These are phyloP conservation scores for Penicillium soppii DNA, from an alignment of 495 filamentous ascomycete species.

Conservation along the genomic window DNA sequence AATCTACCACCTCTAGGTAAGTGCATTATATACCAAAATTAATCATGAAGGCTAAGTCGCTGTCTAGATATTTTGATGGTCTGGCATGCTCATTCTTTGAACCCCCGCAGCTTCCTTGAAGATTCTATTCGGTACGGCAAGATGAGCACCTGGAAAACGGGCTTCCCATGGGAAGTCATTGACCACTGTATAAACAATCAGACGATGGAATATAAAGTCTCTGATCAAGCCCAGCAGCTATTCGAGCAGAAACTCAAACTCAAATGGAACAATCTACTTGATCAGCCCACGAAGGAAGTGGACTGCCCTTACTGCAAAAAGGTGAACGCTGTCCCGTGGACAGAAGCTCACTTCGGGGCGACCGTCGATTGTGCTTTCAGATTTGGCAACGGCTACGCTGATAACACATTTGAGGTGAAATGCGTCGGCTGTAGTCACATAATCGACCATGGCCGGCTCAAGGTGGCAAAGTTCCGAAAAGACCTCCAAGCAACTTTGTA, in stretches of 20 bases:
- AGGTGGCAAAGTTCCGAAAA: constrained; percentile 55
- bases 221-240: constrained; percentile 34
- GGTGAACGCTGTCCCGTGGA: constrained; percentile 21
- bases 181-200: constrained; percentile 60
- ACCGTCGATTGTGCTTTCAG: constrained; percentile 15
- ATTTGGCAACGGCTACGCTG: constrained; percentile 56
- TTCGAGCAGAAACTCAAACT: constrained; percentile 55
- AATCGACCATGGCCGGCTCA: constrained; percentile 49
- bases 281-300: constrained; percentile 46
- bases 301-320: constrained; percentile 56
- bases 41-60: too few relatives aligned
- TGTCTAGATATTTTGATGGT: constrained; percentile 82
- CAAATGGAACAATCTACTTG: constrained; percentile 60
- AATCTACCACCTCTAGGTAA: constrained; percentile 29
- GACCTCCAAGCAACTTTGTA: constrained; percentile 49
- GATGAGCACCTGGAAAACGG: constrained; percentile 58
- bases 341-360: constrained; percentile 14
- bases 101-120: constrained; percentile 73
- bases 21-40: constrained; percentile 6
- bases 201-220: constrained; percentile 60
- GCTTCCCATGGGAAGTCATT: constrained; percentile 68
- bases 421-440: constrained; percentile 46
- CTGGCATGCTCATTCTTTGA: constrained; percentile 83
- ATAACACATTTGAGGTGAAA: constrained; percentile 47
- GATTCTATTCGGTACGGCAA: constrained; percentile 66